Evolutionary conservation across 2,329 filamentous ascomycete genomes (phyloP).

Genomic region (Trichophyton benhamiae): DNA sequence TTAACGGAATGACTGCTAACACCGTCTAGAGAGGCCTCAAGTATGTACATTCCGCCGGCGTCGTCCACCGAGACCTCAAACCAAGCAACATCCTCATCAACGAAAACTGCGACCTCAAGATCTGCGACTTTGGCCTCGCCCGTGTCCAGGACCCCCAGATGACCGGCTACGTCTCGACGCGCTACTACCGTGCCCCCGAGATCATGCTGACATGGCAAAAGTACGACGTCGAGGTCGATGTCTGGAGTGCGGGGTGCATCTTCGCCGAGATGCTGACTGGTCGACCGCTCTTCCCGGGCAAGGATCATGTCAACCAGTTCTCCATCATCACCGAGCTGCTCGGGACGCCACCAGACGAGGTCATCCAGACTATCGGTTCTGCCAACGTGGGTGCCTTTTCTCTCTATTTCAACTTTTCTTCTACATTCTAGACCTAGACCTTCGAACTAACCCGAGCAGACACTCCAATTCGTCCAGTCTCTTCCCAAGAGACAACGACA

Average conservation of each 20-base stretch:
- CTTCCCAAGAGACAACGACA: constrained; percentile 88
- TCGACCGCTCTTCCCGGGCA: constrained; percentile 94
- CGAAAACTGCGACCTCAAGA: constrained; percentile 98
- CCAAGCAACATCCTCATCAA: constrained; percentile 99
- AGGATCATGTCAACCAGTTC: constrained; percentile 99
- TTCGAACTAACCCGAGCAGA: constrained; percentile 47
- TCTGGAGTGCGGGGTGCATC: constrained; percentile 98
- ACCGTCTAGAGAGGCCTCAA: constrained; percentile 96
- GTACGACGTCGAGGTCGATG: constrained; percentile 97
- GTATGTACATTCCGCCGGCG: constrained; percentile 96
- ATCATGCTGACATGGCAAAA: constrained; percentile 99
- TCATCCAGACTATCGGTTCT: constrained; percentile 96
- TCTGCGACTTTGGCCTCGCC: constrained; percentile 95
- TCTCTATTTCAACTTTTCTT: not conserved
- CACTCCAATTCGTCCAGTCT: constrained; percentile 91
- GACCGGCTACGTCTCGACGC: constrained; percentile 96
- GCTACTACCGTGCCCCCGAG: constrained; percentile 96
- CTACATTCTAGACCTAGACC: too few relatives aligned
- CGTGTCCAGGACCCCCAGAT: constrained; percentile 98
- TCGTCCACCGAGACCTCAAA: constrained; percentile 95
- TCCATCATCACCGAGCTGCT: constrained; percentile 98
- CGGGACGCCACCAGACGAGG: constrained; percentile 92
- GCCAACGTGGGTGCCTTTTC: constrained; percentile 66
- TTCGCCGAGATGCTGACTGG: constrained; percentile 94
- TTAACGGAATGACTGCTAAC: too few relatives aligned